Conservation (phyloP, 306 rosid genomes). For the Cucurbita argyrosperma region DNA sequence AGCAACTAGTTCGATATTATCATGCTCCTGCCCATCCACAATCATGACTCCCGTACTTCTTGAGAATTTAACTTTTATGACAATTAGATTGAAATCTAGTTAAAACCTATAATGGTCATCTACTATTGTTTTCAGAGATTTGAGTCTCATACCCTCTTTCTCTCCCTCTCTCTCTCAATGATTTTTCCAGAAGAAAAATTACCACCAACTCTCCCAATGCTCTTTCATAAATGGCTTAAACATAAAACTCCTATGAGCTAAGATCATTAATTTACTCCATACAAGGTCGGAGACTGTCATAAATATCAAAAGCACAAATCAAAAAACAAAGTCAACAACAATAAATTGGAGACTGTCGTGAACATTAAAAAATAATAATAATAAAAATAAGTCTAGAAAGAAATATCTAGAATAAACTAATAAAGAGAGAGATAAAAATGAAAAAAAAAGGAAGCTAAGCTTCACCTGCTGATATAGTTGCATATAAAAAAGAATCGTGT, state of each 20-base stretch:
- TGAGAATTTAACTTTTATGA: not conserved
- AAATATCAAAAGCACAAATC: not conserved
- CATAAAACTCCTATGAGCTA: not conserved
- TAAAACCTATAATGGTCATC: not conserved
- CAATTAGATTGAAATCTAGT: not conserved
- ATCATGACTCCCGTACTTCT: not conserved
- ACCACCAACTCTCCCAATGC: not conserved
- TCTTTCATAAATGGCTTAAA: not conserved
- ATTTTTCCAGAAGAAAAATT: not conserved
- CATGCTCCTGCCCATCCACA: not conserved
- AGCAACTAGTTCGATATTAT: not conserved
- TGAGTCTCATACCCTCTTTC: not conserved
- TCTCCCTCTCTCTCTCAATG: not conserved
- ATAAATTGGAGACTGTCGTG: not conserved
- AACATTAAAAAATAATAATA: not conserved
- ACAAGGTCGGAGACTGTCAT: not conserved
- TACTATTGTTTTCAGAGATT: not conserved
- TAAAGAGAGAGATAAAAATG: not conserved
- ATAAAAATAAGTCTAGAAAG: not conserved
- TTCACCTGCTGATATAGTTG: conserved; percentile 87
- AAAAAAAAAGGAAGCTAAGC: not conserved
- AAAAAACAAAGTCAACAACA: not conserved
- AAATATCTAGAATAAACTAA: not conserved
- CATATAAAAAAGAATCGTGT: conserved; percentile 91
- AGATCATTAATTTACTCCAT: not conserved